Base-by-base conservation (phyloP, 768 basidiomycete species). In the Lyophyllum atratum region DNA sequence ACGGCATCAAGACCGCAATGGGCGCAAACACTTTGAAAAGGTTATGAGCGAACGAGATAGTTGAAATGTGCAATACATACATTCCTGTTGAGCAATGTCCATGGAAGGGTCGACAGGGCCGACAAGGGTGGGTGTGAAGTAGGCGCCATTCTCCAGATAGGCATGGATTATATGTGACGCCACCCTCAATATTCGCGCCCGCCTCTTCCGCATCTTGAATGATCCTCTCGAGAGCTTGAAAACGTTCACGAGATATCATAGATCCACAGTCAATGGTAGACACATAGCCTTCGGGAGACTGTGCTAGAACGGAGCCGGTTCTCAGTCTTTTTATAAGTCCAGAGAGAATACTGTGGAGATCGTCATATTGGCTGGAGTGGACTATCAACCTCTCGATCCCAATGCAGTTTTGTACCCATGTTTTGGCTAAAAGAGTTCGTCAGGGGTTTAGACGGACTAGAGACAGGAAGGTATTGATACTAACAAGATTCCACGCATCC, bases 341-440 rank as follows among this genome's bases (percentile, higher is more conserved):
- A 21, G 74, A 66, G 64, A 98, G 78, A 21, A 85, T 79, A 2
- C 77, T 75, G 62, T 87, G 82, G 48, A 98, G 82, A 5, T 86
- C 84, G 46, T 93, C 84, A 64, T 95, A 90, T 64, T 93, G 88
- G 0, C 80, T 79, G 0, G 76, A 68, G 65, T 95, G 94, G 34
- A 98, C 93, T 45, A 98, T 83, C 61, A 98, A 82, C 2, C 95
- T 85, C 71, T 99, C 96, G 60, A 95, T 92, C 33, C 95, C 96
- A 64, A 99, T 96, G 70, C 96, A 99, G 66, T 98, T 98, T 74
- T 98, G 96, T 21, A n/a, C 95, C 95, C 49, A 84, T 83, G 57
- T 93, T 93, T 78, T 95, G 94, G 78, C 93, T 95, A 66, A 25
- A 17, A 40, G 34, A 43, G 21, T 7, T 54, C 37, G 46, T 33